Evolutionary conservation across 768 basidiomycete genomes (phyloP).

Genomic region (Gloeophyllum trabeum): DNA sequence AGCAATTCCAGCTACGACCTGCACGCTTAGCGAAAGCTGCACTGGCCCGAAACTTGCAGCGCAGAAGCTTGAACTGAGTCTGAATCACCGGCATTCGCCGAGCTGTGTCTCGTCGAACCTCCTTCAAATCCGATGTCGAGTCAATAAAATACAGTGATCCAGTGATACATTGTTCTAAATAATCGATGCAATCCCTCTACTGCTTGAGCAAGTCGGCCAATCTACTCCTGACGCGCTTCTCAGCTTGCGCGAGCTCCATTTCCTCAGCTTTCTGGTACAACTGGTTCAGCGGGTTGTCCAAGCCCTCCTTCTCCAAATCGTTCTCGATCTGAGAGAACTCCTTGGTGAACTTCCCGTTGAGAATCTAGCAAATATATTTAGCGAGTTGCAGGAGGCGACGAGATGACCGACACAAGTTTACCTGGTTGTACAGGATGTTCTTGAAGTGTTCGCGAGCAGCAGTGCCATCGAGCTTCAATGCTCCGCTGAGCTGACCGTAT

Average conservation of each 20-base stretch:
- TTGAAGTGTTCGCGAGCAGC: conserved; percentile 39
- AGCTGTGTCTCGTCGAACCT: not conserved
- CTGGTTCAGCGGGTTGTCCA: conserved; percentile 40
- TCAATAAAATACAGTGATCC: not conserved
- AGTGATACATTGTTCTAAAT: too few species aligned
- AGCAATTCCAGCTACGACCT: too few species aligned
- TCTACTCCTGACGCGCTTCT: conserved; percentile 43
- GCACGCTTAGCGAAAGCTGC: not conserved
- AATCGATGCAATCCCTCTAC: too few species aligned
- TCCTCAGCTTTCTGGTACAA: conserved; percentile 40
- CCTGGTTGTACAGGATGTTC: conserved; percentile 48
- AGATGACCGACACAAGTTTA: conserved; percentile 8
- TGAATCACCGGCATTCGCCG: not conserved
- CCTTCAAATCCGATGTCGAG: not conserved
- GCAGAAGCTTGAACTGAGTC: not conserved
- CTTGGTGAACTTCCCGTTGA: conserved; percentile 47
- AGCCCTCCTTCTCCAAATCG: conserved; percentile 44
- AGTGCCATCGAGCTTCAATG: conserved; percentile 42
- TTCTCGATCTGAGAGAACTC: conserved; percentile 45
- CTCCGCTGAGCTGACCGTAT: conserved; percentile 49
- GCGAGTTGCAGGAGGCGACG: not conserved
- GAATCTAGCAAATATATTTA: conserved; percentile 22
- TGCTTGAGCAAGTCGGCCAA: conserved; percentile 30
- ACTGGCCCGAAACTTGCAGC: not conserved
- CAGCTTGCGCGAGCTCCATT: conserved; percentile 44